Percentiles rank a stretch among this genome's conserved stretches.
Evolutionary conservation across 2,329 filamentous ascomycete species (phyloP).

Genomic region (Talaromyces pinophilus): DNA sequence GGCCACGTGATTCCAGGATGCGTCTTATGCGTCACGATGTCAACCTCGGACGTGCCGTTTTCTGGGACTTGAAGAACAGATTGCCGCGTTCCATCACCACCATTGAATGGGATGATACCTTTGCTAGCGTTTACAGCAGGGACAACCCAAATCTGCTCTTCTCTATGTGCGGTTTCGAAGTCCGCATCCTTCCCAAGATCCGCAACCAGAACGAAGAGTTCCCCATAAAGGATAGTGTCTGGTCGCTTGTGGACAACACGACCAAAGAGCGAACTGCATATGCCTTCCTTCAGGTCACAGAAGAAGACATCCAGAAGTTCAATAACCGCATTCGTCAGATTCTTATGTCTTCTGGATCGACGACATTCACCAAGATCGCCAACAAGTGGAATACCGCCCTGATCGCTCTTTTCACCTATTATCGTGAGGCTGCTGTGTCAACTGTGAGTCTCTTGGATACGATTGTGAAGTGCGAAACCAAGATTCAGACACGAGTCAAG

Average conservation of each 20-base stretch:
- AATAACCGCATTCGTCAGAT: conserved; percentile 99
- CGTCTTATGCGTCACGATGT: conserved; percentile 98
- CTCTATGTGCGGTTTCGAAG: conserved; percentile 97
- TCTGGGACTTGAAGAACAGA: conserved; percentile 98
- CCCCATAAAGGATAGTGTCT: conserved; percentile 95
- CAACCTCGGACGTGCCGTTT: conserved; percentile 93
- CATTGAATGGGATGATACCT: conserved; percentile 98
- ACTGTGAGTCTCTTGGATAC: conserved; percentile 93
- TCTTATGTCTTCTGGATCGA: conserved; percentile 98
- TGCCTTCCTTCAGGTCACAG: conserved; percentile 95
- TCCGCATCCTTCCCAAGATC: conserved; percentile 91
- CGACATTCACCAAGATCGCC: conserved; percentile 98
- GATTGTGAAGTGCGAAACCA: conserved; percentile 99
- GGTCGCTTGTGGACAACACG: conserved; percentile 94
- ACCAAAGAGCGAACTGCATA: conserved; percentile 97
- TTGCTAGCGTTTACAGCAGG: conserved; percentile 94
- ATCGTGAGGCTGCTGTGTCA: conserved; percentile 93
- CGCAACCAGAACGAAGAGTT: conserved; percentile 96
- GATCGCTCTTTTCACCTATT: conserved; percentile 97
- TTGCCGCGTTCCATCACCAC: conserved; percentile 92
- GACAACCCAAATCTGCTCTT: conserved; percentile 97
- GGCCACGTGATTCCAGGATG: conserved; percentile 97
- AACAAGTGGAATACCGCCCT: conserved; percentile 99
- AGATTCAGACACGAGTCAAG: conserved; percentile 98
- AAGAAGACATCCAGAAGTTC: conserved; percentile 98